Percentiles rank a stretch among this genome's conserved stretches.
These are phyloP conservation scores for Beauveria varroae DNA, from an alignment of 2,329 filamentous ascomycete genomes.

Conservation along the genomic window DNA sequence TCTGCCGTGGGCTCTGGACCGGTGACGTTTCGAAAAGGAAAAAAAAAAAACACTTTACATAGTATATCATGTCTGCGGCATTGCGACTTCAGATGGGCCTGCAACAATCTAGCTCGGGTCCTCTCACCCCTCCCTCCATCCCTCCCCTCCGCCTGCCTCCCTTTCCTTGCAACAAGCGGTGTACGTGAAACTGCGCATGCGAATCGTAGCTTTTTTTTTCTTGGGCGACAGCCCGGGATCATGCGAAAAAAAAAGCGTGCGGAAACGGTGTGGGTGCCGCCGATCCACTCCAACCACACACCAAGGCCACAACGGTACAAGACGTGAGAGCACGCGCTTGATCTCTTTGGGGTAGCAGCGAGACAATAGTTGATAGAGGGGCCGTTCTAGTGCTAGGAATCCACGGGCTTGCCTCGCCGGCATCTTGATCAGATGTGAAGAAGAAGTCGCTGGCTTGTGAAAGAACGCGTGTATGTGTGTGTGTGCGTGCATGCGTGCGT, in stretches of 20 bases:
- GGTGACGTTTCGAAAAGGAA: neutral
- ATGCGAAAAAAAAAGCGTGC: neutral
- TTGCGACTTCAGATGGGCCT: slow-evolving; percentile 1
- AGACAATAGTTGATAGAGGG: neutral
- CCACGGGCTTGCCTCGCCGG: neutral
- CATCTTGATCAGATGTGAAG: neutral
- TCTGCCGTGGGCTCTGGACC: neutral
- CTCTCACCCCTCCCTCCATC: no score
- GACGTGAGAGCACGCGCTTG: neutral
- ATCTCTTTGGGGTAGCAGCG: slow-evolving; percentile 5
- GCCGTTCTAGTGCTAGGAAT: neutral
- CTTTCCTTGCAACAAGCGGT: slow-evolving; percentile 3
- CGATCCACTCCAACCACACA: slow-evolving; percentile 4
- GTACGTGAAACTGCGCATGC: neutral
- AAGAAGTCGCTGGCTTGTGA: neutral
- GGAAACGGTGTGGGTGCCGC: neutral
- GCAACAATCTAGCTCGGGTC: neutral
- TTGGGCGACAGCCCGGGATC: slow-evolving; percentile 3
- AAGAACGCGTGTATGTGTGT: neutral
- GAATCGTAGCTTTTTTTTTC: neutral
- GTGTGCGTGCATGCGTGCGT: neutral
- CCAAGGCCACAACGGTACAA: neutral
- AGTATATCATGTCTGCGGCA: neutral
- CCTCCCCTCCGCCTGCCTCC: neutral
- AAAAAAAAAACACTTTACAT: neutral